phyloP scores from a whole-genome alignment of 192 early-diverging fungal genomes.

The Funneliformis geosporum region DNA sequence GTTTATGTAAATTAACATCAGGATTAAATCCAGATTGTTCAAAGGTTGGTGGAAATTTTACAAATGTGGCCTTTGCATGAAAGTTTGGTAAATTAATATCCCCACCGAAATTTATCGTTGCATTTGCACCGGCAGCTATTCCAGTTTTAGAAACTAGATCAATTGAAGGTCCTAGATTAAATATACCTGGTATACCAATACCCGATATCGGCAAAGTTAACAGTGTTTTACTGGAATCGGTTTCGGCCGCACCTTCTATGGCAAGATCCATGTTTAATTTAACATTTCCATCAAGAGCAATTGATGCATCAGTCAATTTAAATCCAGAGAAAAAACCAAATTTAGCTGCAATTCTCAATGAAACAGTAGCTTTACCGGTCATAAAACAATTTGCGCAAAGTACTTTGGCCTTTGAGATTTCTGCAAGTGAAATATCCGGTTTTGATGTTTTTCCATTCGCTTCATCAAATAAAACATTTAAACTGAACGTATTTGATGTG shows the following conservation, averaged over 20 bases:
- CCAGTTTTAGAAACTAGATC: not conserved
- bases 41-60: not conserved
- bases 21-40: not conserved
- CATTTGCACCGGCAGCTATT: not conserved
- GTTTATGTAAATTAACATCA: not conserved
- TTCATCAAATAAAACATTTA: conserved; percentile 13
- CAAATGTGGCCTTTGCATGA: not conserved
- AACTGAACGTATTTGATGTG: not conserved
- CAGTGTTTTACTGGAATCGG: not conserved
- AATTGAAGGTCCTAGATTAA: conserved; percentile 9
- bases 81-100: not conserved
- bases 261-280: conserved; percentile 3
- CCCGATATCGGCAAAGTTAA: not conserved
- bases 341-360: not conserved
- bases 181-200: not conserved
- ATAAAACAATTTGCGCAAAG: conserved; percentile 2
- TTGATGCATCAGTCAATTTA: not conserved
- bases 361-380: conserved; percentile 1
- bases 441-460: not conserved
- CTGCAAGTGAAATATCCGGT: not conserved
- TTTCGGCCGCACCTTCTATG: not conserved
- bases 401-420: not conserved
- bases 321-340: not conserved
- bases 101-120: not conserved
- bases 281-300: not conserved